These are phyloP conservation scores for Corrigiola litoralis DNA, from an alignment of 179 eudicot species.

Conservation along the genomic window DNA sequence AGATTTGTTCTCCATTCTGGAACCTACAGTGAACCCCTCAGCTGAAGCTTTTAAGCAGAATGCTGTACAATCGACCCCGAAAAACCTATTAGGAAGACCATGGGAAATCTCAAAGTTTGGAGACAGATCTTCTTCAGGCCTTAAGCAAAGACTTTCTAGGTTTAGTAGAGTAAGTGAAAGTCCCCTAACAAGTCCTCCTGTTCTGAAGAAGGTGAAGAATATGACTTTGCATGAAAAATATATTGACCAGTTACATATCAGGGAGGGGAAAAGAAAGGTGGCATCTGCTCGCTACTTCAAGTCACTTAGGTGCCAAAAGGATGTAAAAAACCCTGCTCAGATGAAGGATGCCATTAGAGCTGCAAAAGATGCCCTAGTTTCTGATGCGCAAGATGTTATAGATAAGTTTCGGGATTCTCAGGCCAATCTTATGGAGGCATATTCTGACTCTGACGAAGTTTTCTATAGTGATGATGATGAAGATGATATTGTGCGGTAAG, in stretches of 20 bases:
- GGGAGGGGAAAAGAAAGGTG: slow-evolving; percentile 77
- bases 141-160: slow-evolving; percentile 43
- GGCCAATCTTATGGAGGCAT: slow-evolving; percentile 25
- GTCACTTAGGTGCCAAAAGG: slow-evolving; percentile 17
- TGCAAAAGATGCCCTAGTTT: slow-evolving; percentile 63
- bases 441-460: slow-evolving; percentile 40
- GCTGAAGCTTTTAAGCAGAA: slow-evolving; percentile 19
- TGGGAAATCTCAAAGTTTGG: slow-evolving; percentile 24
- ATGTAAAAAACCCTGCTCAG: slow-evolving; percentile 22
- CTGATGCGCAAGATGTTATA: slow-evolving; percentile 63
- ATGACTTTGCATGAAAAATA: slow-evolving; percentile 80
- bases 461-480: slow-evolving; percentile 32
- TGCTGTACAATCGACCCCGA: slow-evolving; percentile 36
- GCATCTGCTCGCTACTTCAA: slow-evolving; percentile 31
- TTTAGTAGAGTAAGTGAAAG: slow-evolving; percentile 31
- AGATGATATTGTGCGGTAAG: slow-evolving; percentile 17
- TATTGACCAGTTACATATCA: slow-evolving; percentile 65
- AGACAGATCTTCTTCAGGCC: slow-evolving; percentile 39
- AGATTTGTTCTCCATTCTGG: slow-evolving; percentile 71
- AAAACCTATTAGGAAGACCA: slow-evolving; percentile 16
- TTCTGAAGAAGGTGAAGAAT: slow-evolving; percentile 77
- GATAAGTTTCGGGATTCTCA: slow-evolving; percentile 44
- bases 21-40: slow-evolving; percentile 41
- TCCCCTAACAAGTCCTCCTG: slow-evolving; percentile 67
- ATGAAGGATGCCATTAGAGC: slow-evolving; percentile 35